Evolutionary conservation across 2,329 filamentous ascomycete genomes (phyloP).

Genomic region (Ambrosiella beaveri): DNA sequence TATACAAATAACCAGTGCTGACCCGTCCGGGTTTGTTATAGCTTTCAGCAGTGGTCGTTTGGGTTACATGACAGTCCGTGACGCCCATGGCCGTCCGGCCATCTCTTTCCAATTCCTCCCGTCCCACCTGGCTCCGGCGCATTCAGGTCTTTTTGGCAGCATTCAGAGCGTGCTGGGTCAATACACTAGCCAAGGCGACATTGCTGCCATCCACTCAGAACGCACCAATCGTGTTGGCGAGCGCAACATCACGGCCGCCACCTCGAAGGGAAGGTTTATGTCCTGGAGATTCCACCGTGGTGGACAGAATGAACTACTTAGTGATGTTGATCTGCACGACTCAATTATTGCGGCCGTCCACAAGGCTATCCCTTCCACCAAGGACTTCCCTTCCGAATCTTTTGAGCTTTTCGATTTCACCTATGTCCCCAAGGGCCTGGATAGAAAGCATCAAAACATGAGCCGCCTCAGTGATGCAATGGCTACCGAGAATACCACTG

Average conservation of each 20-base stretch:
- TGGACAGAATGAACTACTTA: slow-evolving; percentile 59
- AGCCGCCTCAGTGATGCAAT: slow-evolving; percentile 34
- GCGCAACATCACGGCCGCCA: slow-evolving; percentile 65
- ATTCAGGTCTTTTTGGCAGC: slow-evolving; percentile 60
- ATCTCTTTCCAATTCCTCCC: slow-evolving; percentile 65
- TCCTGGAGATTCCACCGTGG: slow-evolving; percentile 81
- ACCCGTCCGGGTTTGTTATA: slow-evolving; percentile 71
- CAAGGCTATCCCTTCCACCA: slow-evolving; percentile 31
- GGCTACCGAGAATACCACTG: slow-evolving; percentile 30
- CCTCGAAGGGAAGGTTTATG: slow-evolving; percentile 59
- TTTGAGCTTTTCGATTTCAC: slow-evolving; percentile 69
- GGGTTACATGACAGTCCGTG: slow-evolving; percentile 71
- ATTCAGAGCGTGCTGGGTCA: slow-evolving; percentile 60
- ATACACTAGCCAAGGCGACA: slow-evolving; percentile 53
- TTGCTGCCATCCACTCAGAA: slow-evolving; percentile 64
- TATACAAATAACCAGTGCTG: slow-evolving; percentile 62
- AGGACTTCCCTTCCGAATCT: slow-evolving; percentile 35
- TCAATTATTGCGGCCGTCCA: slow-evolving; percentile 46
- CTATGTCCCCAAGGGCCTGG: slow-evolving; percentile 40
- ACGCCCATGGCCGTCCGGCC: slow-evolving; percentile 68
- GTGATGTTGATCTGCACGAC: slow-evolving; percentile 53
- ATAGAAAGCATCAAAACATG: slow-evolving; percentile 31
- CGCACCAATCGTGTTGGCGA: slow-evolving; percentile 59
- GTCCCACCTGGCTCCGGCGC: slow-evolving; percentile 36
- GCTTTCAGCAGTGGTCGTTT: slow-evolving; percentile 72